Base-by-base conservation (phyloP, 345 rosid species). In the Euphorbia lathyris region DNA sequence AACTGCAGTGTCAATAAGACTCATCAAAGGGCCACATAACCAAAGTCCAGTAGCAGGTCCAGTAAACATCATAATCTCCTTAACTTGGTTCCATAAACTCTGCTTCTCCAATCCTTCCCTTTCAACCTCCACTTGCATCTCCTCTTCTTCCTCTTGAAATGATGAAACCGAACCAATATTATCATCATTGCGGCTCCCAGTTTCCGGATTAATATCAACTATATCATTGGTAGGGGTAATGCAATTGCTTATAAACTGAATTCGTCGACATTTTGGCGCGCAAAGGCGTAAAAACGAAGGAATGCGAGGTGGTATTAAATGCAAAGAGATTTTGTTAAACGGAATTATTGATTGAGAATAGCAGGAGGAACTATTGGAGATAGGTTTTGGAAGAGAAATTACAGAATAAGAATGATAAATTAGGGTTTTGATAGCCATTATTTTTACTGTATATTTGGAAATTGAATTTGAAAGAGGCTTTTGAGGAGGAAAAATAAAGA, bases 21-120 rank as follows among this genome's bases (percentile, higher is more conserved):
- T 93, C 98, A 93, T 93, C 83, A 93, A 79, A 22, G 98, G 97
- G 26, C 88, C 95, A 77, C 97, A 93, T 1, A 91, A 75, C 98
- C 97, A 91, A 36, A 93, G 79, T 20, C 93, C 98, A 0, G 93
- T 81, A 1, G 98, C 98, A 0, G 98, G 99, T 60, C 92, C 99
- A 0, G 97, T 88, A 61, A 95, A 95, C 86, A 79, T 72, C 9
- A 85, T 83, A 63, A 95, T 95, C 86, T 92, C 92, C 78, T 84
- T 88, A 80, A 88, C 75, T 75, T 90, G 97, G n/a, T 80, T 77
- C 96, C 88, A 92, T 43, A 94, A 75, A 65, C 84, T 82, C 86
- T 78, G 96, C 79, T 78, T 73, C 78, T 74, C 87, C 69, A 90
- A 80, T 7, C 79, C 87, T 65, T 77, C 86, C 16, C 27, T 48